phyloP scores from a whole-genome alignment of 2,329 filamentous ascomycete genomes.

The Coleophoma eucalyptorum region DNA sequence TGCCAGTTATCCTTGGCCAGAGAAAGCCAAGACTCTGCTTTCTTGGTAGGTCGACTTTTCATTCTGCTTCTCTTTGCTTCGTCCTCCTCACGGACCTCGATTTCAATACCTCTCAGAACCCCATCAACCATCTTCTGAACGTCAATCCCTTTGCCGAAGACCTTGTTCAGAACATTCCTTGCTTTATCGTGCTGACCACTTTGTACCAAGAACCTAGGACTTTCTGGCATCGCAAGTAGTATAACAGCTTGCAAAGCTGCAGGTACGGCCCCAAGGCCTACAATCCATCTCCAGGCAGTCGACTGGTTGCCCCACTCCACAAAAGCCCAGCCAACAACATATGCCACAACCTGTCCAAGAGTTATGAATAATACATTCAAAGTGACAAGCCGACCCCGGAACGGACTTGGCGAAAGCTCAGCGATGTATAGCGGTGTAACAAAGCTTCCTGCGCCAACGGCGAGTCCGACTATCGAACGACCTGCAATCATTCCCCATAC shows the following conservation, averaged over 20 bases:
- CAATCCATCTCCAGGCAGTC: constrained; percentile 86
- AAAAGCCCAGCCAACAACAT: constrained; percentile 77
- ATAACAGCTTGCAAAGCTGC: constrained; percentile 68
- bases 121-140: constrained; percentile 46
- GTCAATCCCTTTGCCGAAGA: constrained; percentile 50
- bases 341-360: constrained; percentile 83
- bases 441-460: constrained; percentile 73
- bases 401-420: constrained; percentile 74
- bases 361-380: constrained; percentile 82
- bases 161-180: constrained; percentile 57
- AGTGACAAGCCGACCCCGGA: constrained; percentile 77
- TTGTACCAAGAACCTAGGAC: constrained; percentile 81
- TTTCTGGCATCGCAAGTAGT: constrained; percentile 76
- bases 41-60: constrained; percentile 13
- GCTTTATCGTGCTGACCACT: constrained; percentile 60
- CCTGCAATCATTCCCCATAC: constrained; percentile 65
- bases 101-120: constrained; percentile 66
- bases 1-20: constrained; percentile 38
- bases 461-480: constrained; percentile 65
- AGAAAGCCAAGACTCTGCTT: constrained; percentile 17
- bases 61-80: constrained; percentile 35
- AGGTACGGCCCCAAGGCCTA: constrained; percentile 77
- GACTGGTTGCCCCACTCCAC: constrained; percentile 44
- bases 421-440: constrained; percentile 86
- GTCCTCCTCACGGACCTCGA: constrained; percentile 69